Conservation (phyloP, 148 eudicot genomes). For the Camellia granthamiana region DNA sequence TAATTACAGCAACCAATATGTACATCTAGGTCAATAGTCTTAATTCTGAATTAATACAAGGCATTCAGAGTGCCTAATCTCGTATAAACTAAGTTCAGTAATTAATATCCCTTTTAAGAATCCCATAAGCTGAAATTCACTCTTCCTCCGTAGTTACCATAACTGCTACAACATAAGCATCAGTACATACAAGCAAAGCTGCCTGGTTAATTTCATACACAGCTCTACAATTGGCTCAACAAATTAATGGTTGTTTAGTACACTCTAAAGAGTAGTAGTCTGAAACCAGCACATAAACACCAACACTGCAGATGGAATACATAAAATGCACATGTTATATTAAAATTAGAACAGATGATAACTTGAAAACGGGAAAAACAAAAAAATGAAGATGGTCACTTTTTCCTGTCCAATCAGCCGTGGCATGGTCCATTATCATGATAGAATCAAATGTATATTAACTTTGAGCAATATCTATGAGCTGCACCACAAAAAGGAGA, state of each 20-base stretch:
- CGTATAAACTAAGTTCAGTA: not conserved
- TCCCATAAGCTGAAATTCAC: not conserved
- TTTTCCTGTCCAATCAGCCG: not conserved
- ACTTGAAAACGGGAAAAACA: not conserved
- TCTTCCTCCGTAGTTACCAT: not conserved
- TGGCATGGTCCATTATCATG: not conserved
- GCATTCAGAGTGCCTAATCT: not conserved
- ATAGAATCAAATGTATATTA: not conserved
- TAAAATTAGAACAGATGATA: not conserved
- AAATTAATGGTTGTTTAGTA: not conserved
- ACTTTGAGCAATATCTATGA: too few species aligned
- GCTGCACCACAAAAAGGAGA: too few species aligned
- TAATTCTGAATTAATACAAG: not conserved
- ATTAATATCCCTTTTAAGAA: not conserved
- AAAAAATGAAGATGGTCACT: not conserved
- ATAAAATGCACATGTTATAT: not conserved
- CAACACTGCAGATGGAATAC: not conserved
- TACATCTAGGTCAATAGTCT: not conserved
- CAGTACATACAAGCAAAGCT: not conserved
- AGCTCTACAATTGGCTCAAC: not conserved
- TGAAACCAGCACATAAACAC: not conserved
- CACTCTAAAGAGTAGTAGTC: not conserved
- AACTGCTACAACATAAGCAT: not conserved
- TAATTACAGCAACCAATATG: not conserved
- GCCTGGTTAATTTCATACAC: not conserved